phyloP scores from a whole-genome alignment of 495 filamentous ascomycete species.

The Hypoxylon fragiforme region DNA sequence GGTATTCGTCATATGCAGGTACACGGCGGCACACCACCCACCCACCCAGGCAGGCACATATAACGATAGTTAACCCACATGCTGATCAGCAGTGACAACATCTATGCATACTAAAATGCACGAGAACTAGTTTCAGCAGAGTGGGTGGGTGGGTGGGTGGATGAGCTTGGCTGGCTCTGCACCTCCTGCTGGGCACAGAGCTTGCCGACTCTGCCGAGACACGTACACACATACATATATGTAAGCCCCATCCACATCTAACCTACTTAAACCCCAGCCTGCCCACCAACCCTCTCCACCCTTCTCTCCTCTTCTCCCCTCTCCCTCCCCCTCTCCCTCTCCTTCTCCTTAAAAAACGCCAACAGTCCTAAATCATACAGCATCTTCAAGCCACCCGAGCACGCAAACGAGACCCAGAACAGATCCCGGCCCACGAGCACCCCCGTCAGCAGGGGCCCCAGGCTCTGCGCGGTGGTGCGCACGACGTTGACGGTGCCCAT shows the following conservation, averaged over 20 bases:
- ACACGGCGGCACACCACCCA: not conserved
- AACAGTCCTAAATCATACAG: constrained; percentile 75
- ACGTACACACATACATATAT: no score
- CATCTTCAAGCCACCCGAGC: constrained; percentile 69
- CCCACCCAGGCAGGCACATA: not conserved
- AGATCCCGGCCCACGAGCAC: constrained; percentile 61
- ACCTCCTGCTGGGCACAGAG: no score
- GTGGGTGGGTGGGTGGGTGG: no score
- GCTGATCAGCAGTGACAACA: not conserved
- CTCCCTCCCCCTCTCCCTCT: constrained; percentile 18
- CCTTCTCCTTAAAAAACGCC: constrained; percentile 62
- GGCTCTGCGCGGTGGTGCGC: constrained; percentile 63
- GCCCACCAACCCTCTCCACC: not conserved
- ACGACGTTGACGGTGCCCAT: constrained; percentile 75
- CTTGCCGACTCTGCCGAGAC: no score
- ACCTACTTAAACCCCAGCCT: not conserved
- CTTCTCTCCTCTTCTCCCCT: constrained; percentile 9
- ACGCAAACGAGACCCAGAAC: constrained; percentile 76
- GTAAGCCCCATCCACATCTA: no score
- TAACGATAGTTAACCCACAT: not conserved
- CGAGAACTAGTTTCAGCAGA: no score
- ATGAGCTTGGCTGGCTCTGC: no score
- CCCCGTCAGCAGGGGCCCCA: constrained; percentile 74
- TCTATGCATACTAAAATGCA: no score
- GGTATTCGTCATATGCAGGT: constrained; percentile 9